These are phyloP conservation scores for Maudiozyma bulderi DNA, from an alignment of 805 yeast genomes.

Conservation along the genomic window DNA sequence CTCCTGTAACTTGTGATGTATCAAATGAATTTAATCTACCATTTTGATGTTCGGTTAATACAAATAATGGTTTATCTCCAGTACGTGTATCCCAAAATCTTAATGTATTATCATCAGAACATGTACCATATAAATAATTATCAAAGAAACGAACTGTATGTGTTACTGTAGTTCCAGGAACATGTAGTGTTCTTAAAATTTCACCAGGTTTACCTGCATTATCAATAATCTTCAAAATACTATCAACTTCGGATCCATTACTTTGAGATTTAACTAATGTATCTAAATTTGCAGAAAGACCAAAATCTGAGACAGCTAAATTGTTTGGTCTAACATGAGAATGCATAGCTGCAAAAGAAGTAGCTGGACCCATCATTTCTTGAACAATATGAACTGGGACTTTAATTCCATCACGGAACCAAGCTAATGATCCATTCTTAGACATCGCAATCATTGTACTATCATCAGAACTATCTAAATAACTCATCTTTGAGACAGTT, in stretches of 20 bases:
- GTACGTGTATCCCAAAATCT: constrained; percentile 29
- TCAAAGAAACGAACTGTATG: constrained; percentile 26
- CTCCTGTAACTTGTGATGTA: constrained; percentile 18
- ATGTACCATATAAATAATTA: constrained; percentile 24
- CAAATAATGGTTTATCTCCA: constrained; percentile 18
- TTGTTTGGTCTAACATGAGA: constrained; percentile 16
- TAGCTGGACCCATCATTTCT: constrained; percentile 27
- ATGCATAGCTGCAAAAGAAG: constrained; percentile 24
- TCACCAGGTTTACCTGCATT: constrained; percentile 27
- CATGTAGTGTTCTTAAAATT: constrained; percentile 18
- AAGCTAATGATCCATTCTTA: constrained; percentile 26
- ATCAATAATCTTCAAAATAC: constrained; percentile 25
- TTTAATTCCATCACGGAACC: constrained; percentile 25
- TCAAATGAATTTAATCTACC: constrained; percentile 25
- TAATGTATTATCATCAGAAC: constrained; percentile 26
- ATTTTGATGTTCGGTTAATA: constrained; percentile 18
- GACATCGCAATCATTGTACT: constrained; percentile 29
- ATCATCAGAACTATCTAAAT: constrained; percentile 29
- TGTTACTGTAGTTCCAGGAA: constrained; percentile 26
- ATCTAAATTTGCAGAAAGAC: constrained; percentile 19
- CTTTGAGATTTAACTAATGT: constrained; percentile 26
- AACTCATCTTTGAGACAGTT: constrained; percentile 20
- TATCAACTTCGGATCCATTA: constrained; percentile 21
- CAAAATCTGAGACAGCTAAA: constrained; percentile 24
- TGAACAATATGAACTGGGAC: constrained; percentile 27